A percentile compares a stretch with the other conserved stretches of the same genome.
Evolutionary conservation across 305 asterid species (phyloP).

Genomic region (Fraxinus latifolia): DNA sequence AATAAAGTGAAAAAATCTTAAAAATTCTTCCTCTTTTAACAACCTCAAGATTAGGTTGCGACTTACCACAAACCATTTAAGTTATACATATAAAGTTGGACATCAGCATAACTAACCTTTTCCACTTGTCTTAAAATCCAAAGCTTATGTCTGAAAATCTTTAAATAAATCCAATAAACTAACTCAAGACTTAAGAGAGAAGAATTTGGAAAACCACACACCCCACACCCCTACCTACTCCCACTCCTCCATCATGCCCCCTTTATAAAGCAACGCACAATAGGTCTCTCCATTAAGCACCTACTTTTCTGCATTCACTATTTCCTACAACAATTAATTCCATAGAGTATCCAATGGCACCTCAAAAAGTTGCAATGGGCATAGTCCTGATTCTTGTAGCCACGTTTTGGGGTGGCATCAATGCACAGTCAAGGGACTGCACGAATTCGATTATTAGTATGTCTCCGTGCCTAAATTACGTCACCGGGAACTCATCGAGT

Average conservation of each 20-base stretch:
- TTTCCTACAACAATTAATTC: not conserved
- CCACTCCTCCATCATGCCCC: not conserved
- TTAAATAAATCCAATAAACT: not conserved
- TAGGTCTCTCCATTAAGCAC: slow-evolving; percentile 17
- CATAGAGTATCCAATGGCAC: slow-evolving; percentile 30
- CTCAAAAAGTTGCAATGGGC: slow-evolving; percentile 27
- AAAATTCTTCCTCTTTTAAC: not conserved
- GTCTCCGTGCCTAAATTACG: slow-evolving; percentile 64
- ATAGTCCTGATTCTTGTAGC: slow-evolving; percentile 29
- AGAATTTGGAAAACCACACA: slow-evolving; percentile 26
- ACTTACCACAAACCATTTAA: not conserved
- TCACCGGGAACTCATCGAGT: slow-evolving; percentile 50
- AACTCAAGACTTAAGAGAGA: slow-evolving; percentile 8
- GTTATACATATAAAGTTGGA: slow-evolving; percentile 24
- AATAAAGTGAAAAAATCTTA: not conserved
- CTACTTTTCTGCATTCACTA: not conserved
- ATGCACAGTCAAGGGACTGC: slow-evolving; percentile 56
- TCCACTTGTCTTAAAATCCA: slow-evolving; percentile 17
- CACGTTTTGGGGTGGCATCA: slow-evolving; percentile 26
- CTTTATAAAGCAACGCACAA: slow-evolving; percentile 23
- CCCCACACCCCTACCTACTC: slow-evolving; percentile 14
- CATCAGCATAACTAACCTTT: slow-evolving; percentile 32
- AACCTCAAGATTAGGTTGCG: not conserved
- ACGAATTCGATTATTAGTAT: slow-evolving; percentile 49
- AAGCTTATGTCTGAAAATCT: not conserved